Conservation (phyloP, 2,329 filamentous ascomycete genomes). For the Nothophoma quercina region DNA sequence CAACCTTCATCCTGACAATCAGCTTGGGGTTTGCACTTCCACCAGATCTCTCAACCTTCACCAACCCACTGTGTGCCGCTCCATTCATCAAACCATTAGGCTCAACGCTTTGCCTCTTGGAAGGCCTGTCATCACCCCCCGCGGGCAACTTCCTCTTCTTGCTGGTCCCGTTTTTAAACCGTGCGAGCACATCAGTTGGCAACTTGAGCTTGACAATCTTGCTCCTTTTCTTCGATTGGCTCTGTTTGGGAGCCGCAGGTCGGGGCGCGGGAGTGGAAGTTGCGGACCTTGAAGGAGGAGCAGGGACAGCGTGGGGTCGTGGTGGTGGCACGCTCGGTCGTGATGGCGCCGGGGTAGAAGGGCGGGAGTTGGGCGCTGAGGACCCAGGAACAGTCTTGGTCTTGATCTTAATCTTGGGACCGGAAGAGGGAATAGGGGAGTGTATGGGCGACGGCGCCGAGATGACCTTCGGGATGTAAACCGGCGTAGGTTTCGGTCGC, state of each 20-base stretch:
- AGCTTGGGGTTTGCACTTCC: constrained; percentile 26
- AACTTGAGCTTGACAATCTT: constrained; percentile 38
- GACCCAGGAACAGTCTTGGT: constrained; percentile 30
- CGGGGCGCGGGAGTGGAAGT: constrained; percentile 20
- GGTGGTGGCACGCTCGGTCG: constrained; percentile 25
- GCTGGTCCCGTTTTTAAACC: constrained; percentile 18
- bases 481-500: constrained; percentile 18
- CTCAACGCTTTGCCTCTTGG: constrained; percentile 41
- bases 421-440: constrained; percentile 33
- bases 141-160: constrained; percentile 35
- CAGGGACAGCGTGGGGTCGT: constrained; percentile 19
- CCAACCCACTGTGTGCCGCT: constrained; percentile 22
- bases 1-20: constrained; percentile 32
- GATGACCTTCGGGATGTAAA: constrained; percentile 27
- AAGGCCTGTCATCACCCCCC: constrained; percentile 28
- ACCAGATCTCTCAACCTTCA: constrained; percentile 27
- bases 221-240: constrained; percentile 30
- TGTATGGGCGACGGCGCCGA: constrained; percentile 33
- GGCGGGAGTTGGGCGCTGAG: constrained; percentile 29
- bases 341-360: constrained; percentile 22
- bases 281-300: constrained; percentile 12
- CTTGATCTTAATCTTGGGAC: constrained; percentile 40
- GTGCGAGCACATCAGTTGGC: constrained; percentile 23
- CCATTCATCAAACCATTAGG: constrained; percentile 24
- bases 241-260: constrained; percentile 5